Evolutionary conservation across 306 rosid genomes (phyloP), one percentile per base, ranked within the genome.

Genomic region (Casuarina cunninghamiana): DNA sequence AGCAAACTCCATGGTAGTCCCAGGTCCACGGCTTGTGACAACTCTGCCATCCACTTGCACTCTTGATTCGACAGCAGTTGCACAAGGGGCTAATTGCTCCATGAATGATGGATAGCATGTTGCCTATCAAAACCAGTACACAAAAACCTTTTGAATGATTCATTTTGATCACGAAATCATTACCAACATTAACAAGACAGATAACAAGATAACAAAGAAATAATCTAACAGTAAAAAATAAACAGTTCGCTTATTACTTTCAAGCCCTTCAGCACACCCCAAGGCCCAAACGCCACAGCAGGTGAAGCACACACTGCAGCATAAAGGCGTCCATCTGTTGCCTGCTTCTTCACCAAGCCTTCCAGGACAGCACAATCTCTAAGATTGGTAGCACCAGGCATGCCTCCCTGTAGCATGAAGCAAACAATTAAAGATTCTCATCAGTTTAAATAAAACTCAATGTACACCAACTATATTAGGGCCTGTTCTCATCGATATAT

Each of bases 251-350:
- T 39, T 60, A 76, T 72, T 79, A 94, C 98, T 89, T 90, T 89
- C 88, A 89, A 71, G 19, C 98, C 98, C 83, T 90, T 92, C 42
- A 94, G 83, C 72, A 94, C 81, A 70, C 97, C 97, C 98, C 98
- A 94, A 13, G 91, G 83, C 61, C 90, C 98, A 78, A 94, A 89
- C 32, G 84, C 93, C 82, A 84, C 97, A 0, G 97, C 98, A 70
- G 98, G 98, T 71, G 98, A 91, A 84, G 97, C 97, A 84, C 97
- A 94, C 1, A 94, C 84, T 3, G 97, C 98, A 5, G 97, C 92
- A 79, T 89, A 91, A 67, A 86, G 90, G 83, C 87, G 84, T 69
- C 95, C 97, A 37, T 90, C 88, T 48, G 84, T 83, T 10, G 92
- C 98, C 69, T 92, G 98, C 81, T 86, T 87, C 80, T 83, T 88